A percentile compares a stretch with the other conserved stretches of the same genome.
These are phyloP conservation scores for Dichomitus squalens DNA, from an alignment of 1,284 basidiomycete species.

Conservation along the genomic window DNA sequence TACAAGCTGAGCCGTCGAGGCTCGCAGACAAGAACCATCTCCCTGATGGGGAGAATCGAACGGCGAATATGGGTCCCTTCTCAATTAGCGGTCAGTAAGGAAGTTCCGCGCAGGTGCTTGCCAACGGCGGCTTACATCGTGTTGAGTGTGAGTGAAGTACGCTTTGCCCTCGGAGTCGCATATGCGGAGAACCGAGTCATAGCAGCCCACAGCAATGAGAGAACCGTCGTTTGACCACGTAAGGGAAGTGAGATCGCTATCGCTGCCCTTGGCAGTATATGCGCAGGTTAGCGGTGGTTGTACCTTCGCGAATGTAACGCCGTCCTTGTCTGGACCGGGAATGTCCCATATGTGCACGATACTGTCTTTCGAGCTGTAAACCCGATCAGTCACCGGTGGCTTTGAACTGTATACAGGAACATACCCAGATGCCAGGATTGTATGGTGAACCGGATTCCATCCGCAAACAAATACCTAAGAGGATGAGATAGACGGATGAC, in stretches of 20 bases:
- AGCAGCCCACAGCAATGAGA: constrained; percentile 75
- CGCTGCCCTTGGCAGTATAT: constrained; percentile 48
- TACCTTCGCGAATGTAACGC: constrained; percentile 18
- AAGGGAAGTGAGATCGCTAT: constrained; percentile 69
- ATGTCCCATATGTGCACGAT: constrained; percentile 77
- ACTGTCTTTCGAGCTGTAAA: constrained; percentile 71
- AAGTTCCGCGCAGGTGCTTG: neutral
- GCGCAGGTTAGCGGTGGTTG: constrained; percentile 50
- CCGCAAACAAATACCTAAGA: constrained; percentile 77
- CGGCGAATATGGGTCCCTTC: constrained; percentile 78
- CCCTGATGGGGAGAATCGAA: constrained; percentile 71
- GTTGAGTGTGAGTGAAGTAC: constrained; percentile 62
- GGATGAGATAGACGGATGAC: neutral
- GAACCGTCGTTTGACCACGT: constrained; percentile 75
- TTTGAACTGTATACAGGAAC: constrained; percentile 22
- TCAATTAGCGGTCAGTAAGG: constrained; percentile 24
- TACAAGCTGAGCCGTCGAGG: constrained; percentile 71
- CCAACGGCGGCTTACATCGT: constrained; percentile 53
- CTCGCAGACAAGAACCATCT: constrained; percentile 73
- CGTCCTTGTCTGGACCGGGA: constrained; percentile 39
- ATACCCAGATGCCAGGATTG: constrained; percentile 75
- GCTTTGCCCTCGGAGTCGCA: constrained; percentile 56
- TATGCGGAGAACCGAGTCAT: constrained; percentile 70
- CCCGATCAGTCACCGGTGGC: constrained; percentile 1
- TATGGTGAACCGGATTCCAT: constrained; percentile 72